Evolutionary conservation across 1,284 basidiomycete species (phyloP), one percentile per base, ranked within the genome.

Genomic region (Grifola frondosa): DNA sequence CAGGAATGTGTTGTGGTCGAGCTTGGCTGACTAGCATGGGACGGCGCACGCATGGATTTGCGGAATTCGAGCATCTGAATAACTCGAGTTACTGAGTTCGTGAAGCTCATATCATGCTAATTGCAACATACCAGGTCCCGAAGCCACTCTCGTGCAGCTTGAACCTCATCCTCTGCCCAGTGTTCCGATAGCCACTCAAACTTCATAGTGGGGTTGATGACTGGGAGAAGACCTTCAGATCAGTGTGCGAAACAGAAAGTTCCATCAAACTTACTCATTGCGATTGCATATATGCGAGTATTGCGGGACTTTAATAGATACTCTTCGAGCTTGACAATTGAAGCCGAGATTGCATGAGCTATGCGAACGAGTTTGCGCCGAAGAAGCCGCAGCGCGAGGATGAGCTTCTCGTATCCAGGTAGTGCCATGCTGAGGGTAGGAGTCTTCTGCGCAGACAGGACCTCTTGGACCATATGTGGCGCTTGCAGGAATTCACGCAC

Each of bases 261-360:
- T 19, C 4, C 5, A 39, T 7, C 13, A 12, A 31, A 55, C 58
- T 25, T 47, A 69, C 66, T 49, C 61, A 70, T 67, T 2, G 67
- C 59, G 12, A 69, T 48, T 1, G 49, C 52, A 50, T 69, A 70
- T 4, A 66, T 52, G n/a, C 41, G 44, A 0, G 57, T 62, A 12
- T 45, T 52, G 0, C 62, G 54, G 4, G 61, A 40, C 20, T 56
- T 47, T 1, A 7, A 23, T 5, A 66, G 31, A 32, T 69, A 71
- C 38, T 65, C 55, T 7, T 62, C 36, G 0, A 69, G 59, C 25
- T 67, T 73, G 5, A 50, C 49, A 16, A 54, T 42, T 1, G 45
- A 40, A 3, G 46, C 49, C 3, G 44, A 25, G 20, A 58, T 52
- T 3, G 17, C 44, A 22, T 48, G 46, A 3, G 17, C 36, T 35